Evolutionary conservation across 164 flowering plant species (phyloP).

Genomic region (Vitis rupestris): DNA sequence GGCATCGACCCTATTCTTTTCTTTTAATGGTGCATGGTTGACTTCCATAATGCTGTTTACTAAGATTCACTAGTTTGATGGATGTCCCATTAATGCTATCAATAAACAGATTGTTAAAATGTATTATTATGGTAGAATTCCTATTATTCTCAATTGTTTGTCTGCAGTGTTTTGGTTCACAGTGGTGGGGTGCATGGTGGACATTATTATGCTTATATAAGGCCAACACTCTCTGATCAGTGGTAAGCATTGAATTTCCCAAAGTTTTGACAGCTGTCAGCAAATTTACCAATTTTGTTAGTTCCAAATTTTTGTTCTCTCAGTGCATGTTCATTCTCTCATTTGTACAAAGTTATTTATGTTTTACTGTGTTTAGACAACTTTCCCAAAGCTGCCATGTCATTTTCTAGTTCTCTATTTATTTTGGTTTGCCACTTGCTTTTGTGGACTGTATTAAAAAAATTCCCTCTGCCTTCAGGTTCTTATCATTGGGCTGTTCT

Average conservation of each 20-base stretch:
- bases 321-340: not conserved
- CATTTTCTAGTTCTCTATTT: not conserved
- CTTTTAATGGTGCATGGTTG: no score
- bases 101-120: not conserved
- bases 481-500: no score
- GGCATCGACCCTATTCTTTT: no score
- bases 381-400: not conserved
- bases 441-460: no score
- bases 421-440: not conserved
- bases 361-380: not conserved
- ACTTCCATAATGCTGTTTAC: no score
- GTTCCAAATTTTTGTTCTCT: not conserved
- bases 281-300: not conserved
- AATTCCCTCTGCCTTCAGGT: no score
- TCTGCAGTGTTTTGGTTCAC: conserved; percentile 37
- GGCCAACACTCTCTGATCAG: conserved; percentile 40
- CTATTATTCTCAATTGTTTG: not conserved
- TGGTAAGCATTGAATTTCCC: conserved; percentile 21
- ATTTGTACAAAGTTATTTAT: not conserved
- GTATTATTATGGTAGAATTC: not conserved
- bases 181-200: conserved; percentile 42
- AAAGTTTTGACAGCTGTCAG: not conserved
- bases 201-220: conserved; percentile 42
- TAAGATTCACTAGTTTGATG: no score
- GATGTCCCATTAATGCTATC: no score